Evolutionary conservation across 208 protist genomes (phyloP).

Genomic region (Leishmania martiniquensis): DNA sequence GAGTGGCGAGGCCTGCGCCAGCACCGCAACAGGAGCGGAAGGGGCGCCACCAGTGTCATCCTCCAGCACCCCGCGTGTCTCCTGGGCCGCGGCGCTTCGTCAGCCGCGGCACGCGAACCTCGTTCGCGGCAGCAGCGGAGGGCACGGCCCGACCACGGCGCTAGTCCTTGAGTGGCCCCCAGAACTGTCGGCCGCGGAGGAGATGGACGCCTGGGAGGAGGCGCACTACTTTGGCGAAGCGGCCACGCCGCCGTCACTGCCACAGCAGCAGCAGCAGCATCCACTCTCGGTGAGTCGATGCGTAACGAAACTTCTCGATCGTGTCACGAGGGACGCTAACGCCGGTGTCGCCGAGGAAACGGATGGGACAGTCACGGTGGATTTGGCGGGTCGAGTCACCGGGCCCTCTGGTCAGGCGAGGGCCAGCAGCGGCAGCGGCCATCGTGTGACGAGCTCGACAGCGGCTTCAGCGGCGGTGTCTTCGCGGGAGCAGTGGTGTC

Average conservation of each 20-base stretch:
- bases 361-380: not conserved
- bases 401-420: not conserved
- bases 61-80: not conserved
- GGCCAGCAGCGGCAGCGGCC: not conserved
- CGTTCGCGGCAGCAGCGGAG: slow-evolving; percentile 8
- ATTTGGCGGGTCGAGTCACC: not conserved
- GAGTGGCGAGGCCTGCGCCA: not conserved
- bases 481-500: slow-evolving; percentile 5
- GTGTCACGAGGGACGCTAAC: not conserved
- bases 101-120: not conserved
- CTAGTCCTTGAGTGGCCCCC: slow-evolving; percentile 19
- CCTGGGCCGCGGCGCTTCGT: slow-evolving; percentile 27
- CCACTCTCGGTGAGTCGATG: not conserved
- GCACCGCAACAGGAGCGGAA: not conserved
- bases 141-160: not conserved
- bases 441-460: not conserved
- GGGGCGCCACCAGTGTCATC: not conserved
- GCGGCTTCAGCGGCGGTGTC: slow-evolving; percentile 4
- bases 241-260: not conserved
- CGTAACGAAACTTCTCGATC: not conserved
- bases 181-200: slow-evolving; percentile 31
- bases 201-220: slow-evolving; percentile 27
- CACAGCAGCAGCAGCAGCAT: not conserved
- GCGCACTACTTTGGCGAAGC: slow-evolving; percentile 20
- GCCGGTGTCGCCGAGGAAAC: not conserved